These are phyloP conservation scores for Arachis stenosperma DNA, from an alignment of 306 rosid species.

Conservation along the genomic window DNA sequence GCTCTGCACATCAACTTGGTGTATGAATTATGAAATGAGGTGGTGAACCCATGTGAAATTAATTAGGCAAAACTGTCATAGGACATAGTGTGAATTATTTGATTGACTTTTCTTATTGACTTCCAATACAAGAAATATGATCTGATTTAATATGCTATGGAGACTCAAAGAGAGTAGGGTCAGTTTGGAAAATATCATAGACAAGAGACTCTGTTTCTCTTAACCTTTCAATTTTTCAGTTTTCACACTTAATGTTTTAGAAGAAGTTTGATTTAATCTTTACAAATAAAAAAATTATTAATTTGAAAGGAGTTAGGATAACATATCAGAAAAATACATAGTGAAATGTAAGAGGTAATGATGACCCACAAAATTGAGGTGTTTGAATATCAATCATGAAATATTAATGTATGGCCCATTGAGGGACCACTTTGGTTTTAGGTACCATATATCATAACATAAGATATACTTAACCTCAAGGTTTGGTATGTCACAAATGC, in stretches of 20 bases:
- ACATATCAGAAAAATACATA: too few species aligned
- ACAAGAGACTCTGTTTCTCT: too few species aligned
- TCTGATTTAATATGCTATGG: background rate
- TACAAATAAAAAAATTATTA: too few species aligned
- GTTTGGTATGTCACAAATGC: constrained; percentile 6
- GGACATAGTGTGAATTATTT: background rate
- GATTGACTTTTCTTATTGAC: background rate
- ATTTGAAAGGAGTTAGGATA: too few species aligned
- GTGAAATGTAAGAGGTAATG: too few species aligned
- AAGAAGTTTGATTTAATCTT: too few species aligned
- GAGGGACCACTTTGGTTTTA: too few species aligned
- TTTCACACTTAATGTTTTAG: too few species aligned
- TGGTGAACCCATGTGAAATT: constrained; percentile 9
- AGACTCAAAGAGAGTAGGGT: constrained; percentile 4
- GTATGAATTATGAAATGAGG: background rate
- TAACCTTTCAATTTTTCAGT: too few species aligned
- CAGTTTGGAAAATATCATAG: background rate
- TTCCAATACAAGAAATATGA: background rate
- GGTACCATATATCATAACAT: constrained; percentile 11
- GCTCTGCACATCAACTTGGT: background rate
- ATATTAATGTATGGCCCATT: too few species aligned
- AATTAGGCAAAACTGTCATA: constrained; percentile 8
- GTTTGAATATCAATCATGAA: too few species aligned
- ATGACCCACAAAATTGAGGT: too few species aligned
- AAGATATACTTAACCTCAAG: constrained; percentile 35